These are phyloP conservation scores for Rhododendron mucronatum DNA, from an alignment of 148 eudicot species.

Conservation along the genomic window DNA sequence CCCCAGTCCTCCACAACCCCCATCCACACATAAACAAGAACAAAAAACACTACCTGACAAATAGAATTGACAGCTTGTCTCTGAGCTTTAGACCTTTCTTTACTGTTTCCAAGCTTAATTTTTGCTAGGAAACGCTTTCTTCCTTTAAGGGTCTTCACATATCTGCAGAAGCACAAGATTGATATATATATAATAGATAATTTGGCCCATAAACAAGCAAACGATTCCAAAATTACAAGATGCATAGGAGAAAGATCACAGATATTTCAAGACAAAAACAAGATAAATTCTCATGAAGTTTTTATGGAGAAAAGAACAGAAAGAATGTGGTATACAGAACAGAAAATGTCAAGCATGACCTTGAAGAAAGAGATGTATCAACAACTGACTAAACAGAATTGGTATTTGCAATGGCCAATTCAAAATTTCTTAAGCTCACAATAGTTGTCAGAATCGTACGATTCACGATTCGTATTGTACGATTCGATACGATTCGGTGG, in stretches of 20 bases:
- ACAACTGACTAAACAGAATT: neutral
- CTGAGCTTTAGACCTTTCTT: conserved; percentile 94
- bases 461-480: too few species aligned
- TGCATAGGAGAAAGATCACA: neutral
- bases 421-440: neutral
- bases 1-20: neutral
- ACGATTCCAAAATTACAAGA: neutral
- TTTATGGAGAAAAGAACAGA: neutral
- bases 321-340: neutral
- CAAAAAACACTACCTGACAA: conserved; percentile 65
- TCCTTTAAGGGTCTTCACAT: conserved; percentile 80
- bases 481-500: too few species aligned
- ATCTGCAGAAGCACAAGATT: conserved; percentile 38
- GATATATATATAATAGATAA: neutral
- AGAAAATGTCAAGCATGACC: neutral
- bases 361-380: neutral
- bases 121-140: conserved; percentile 89
- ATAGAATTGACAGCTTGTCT: conserved; percentile 99
- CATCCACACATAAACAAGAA: neutral
- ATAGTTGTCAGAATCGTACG: too few species aligned
- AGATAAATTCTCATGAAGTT: neutral
- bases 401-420: neutral
- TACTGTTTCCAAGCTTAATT: conserved; percentile 65
- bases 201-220: neutral
- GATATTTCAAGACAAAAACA: neutral